Evolutionary conservation across 2,329 filamentous ascomycete genomes (phyloP).

Genomic region (Colletotrichum lupini): DNA sequence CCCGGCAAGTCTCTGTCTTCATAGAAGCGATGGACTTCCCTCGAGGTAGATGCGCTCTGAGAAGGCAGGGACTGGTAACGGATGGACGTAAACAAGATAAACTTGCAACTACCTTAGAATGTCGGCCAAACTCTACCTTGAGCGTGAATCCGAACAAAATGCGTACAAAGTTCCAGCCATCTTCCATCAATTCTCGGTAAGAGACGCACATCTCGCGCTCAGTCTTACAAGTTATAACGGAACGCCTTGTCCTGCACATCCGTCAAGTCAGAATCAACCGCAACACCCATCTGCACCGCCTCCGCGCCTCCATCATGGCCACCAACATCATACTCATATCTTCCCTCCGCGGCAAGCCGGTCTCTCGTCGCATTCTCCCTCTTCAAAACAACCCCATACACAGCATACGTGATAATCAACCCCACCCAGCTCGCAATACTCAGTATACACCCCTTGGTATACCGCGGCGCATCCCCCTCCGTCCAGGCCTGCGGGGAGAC

Average conservation of each 20-base stretch:
- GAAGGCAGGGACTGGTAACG: too few relatives aligned
- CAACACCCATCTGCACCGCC: slow-evolving; percentile 21
- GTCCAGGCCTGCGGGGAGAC: slow-evolving; percentile 40
- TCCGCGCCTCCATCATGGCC: neutral
- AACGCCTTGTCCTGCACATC: slow-evolving; percentile 40
- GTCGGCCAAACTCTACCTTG: too few relatives aligned
- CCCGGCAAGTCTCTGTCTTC: too few relatives aligned
- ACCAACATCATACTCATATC: slow-evolving; percentile 12
- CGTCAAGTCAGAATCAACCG: slow-evolving; percentile 39
- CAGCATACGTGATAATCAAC: slow-evolving; percentile 27
- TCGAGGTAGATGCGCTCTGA: too few relatives aligned
- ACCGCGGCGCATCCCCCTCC: slow-evolving; percentile 38
- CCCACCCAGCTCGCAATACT: slow-evolving; percentile 36
- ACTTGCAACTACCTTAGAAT: too few relatives aligned
- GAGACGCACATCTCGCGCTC: neutral
- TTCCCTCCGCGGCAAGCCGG: neutral
- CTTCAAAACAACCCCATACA: neutral
- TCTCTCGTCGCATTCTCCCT: slow-evolving; percentile 18
- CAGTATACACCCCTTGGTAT: slow-evolving; percentile 38
- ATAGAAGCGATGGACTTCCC: neutral
- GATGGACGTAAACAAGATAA: too few relatives aligned
- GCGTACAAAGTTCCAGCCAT: too few relatives aligned
- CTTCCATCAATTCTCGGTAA: too few relatives aligned
- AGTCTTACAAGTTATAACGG: slow-evolving; percentile 37
- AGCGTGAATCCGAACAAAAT: too few relatives aligned